Evolutionary conservation across 31 red algal genomes (phyloP).

Genomic region (Asparagopsis taxiformis): DNA sequence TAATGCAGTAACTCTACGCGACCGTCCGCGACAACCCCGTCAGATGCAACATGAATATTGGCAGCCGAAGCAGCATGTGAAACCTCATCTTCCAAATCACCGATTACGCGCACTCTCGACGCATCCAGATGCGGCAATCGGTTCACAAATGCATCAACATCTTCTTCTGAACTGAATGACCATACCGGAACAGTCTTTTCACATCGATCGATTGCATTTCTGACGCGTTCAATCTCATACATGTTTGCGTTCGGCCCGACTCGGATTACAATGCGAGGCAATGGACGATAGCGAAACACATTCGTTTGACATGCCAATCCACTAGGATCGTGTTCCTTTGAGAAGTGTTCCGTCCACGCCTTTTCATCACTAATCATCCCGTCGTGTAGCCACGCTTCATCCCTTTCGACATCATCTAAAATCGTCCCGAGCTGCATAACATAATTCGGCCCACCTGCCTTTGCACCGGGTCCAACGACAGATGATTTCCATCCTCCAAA

Average conservation of each 20-base stretch:
- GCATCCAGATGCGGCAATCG: conserved; percentile 15
- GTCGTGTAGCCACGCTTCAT: conserved; percentile 17
- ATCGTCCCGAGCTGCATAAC: conserved; percentile 29
- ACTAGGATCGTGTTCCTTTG: conserved; percentile 51
- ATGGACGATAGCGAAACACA: conserved; percentile 50
- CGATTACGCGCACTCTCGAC: conserved; percentile 30
- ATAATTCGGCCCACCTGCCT: conserved; percentile 74
- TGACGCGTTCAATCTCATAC: conserved; percentile 18
- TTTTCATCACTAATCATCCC: conserved; percentile 24
- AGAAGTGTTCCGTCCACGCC: conserved; percentile 45
- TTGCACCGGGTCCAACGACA: conserved; percentile 49
- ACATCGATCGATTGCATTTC: conserved; percentile 8
- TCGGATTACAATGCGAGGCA: conserved; percentile 29
- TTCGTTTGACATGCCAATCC: conserved; percentile 50
- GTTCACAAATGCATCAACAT: conserved; percentile 14
- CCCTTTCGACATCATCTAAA: not conserved
- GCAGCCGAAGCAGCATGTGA: not conserved
- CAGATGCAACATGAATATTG: conserved; percentile 38
- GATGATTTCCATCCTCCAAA: conserved; percentile 74
- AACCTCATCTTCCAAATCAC: conserved; percentile 22
- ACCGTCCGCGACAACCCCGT: conserved; percentile 26
- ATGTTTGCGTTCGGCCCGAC: conserved; percentile 21
- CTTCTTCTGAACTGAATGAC: not conserved
- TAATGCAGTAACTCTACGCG: conserved; percentile 54
- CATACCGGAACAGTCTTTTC: not conserved